Evolutionary conservation across 306 rosid species (phyloP).

Genomic region (Coriaria nepalensis): DNA sequence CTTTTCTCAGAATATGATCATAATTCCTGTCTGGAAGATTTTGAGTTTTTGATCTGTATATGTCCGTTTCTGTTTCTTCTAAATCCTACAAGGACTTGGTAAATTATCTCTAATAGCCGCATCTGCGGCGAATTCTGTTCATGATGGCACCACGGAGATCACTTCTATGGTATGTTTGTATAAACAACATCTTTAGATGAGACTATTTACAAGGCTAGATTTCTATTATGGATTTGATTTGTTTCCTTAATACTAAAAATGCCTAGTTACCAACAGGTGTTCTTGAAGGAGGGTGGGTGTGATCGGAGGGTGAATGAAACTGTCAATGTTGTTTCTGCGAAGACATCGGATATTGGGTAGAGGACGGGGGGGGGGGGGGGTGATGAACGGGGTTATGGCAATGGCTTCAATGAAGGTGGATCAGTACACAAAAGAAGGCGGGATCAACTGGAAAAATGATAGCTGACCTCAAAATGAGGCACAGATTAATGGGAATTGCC

Average conservation of each 20-base stretch:
- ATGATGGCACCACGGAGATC: constrained; percentile 68
- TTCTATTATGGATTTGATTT: too few species aligned
- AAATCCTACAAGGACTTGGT: constrained; percentile 93
- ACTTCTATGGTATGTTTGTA: constrained; percentile 62
- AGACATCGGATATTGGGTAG: constrained; percentile 89
- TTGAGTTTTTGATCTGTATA: constrained; percentile 3
- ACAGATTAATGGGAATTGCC: constrained; percentile 54
- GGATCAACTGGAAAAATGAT: constrained; percentile 40
- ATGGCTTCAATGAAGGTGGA: constrained; percentile 91
- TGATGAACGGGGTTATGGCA: constrained; percentile 98
- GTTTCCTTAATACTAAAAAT: too few species aligned
- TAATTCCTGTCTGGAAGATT: too few species aligned
- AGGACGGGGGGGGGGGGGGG: constrained; percentile 97
- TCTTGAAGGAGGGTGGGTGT: constrained; percentile 91
- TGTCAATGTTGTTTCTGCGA: constrained; percentile 81
- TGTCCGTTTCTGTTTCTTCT: too few species aligned
- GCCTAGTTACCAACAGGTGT: too few species aligned
- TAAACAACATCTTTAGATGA: too few species aligned
- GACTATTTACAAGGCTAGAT: too few species aligned
- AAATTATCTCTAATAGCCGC: constrained; percentile 76
- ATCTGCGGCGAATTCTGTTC: constrained; percentile 76
- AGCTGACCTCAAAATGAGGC: constrained; percentile 48
- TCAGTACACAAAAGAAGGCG: constrained; percentile 60
- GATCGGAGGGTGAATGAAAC: constrained; percentile 94
- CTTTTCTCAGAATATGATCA: neutral